Conservation (phyloP, 176 grass and related monocot genomes). For the Saccharum officinarum region DNA sequence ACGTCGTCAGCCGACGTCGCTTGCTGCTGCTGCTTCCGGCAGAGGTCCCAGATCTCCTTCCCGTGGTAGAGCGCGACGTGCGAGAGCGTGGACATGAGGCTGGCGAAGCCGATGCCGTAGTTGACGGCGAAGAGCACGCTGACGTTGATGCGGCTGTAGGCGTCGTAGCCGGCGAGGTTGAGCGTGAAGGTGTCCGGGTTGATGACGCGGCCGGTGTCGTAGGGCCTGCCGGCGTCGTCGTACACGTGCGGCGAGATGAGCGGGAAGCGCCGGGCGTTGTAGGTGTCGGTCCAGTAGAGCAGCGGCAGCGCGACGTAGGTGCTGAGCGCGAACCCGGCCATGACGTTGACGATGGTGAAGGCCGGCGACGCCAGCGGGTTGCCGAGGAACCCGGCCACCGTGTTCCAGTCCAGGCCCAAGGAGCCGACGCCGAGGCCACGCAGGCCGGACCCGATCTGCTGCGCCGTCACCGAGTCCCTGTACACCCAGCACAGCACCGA, state of each 20-base stretch:
- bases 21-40: background rate
- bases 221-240: slow-evolving; percentile 35
- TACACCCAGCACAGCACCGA: slow-evolving; percentile 56
- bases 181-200: slow-evolving; percentile 53
- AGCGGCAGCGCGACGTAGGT: slow-evolving; percentile 58
- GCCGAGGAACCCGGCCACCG: slow-evolving; percentile 53
- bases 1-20: slow-evolving; percentile 38
- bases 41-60: slow-evolving; percentile 50
- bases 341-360: slow-evolving; percentile 62
- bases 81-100: slow-evolving; percentile 60
- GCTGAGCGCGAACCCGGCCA: slow-evolving; percentile 52
- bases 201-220: slow-evolving; percentile 53
- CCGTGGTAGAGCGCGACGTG: slow-evolving; percentile 78
- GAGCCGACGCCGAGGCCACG: slow-evolving; percentile 66
- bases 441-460: slow-evolving; percentile 63
- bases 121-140: slow-evolving; percentile 61
- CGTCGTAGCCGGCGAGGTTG: slow-evolving; percentile 46
- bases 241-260: slow-evolving; percentile 54
- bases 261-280: slow-evolving; percentile 50
- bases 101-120: slow-evolving; percentile 65
- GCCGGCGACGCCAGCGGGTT: slow-evolving; percentile 61
- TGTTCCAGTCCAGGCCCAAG: slow-evolving; percentile 65
- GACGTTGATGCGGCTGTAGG: slow-evolving; percentile 49
- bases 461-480: slow-evolving; percentile 57
- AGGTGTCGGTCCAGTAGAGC: slow-evolving; percentile 62